phyloP scores from a whole-genome alignment of 306 rosid genomes.

The Fragaria nilgerrensis region DNA sequence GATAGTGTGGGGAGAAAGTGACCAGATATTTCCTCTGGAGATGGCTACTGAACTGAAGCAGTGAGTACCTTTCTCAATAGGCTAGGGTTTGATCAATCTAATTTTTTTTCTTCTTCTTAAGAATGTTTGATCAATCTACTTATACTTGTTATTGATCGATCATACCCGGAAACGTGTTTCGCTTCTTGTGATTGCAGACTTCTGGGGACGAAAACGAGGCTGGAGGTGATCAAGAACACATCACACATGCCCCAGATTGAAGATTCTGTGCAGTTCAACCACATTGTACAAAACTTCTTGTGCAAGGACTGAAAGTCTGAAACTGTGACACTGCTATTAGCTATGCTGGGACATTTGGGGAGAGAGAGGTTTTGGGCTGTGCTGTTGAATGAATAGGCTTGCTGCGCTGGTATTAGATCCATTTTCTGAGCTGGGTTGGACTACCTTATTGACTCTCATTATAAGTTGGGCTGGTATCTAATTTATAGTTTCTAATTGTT shows the following conservation, averaged over 20 bases:
- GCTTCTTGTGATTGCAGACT: constrained; percentile 43
- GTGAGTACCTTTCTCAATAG: constrained; percentile 35
- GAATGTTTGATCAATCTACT: too few species aligned
- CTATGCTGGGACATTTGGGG: neutral
- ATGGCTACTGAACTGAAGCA: constrained; percentile 63
- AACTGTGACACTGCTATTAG: neutral
- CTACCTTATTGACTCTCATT: neutral
- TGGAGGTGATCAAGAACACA: constrained; percentile 70
- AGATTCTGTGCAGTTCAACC: constrained; percentile 58
- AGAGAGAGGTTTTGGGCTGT: neutral
- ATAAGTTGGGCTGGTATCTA: neutral
- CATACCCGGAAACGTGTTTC: neutral
- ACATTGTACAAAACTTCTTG: constrained; percentile 51
- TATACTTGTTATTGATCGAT: neutral
- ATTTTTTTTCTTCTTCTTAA: too few species aligned
- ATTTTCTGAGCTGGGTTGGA: neutral
- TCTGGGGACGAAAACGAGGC: constrained; percentile 49
- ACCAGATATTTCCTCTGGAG: constrained; percentile 63
- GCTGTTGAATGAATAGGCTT: neutral
- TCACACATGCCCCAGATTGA: constrained; percentile 81
- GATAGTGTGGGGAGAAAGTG: constrained; percentile 79
- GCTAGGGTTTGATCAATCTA: neutral
- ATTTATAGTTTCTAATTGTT: neutral
- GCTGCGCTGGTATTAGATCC: neutral
- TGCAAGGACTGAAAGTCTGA: constrained; percentile 3